Evolutionary conservation across 139 green algal species (phyloP).

Genomic region (Penium margaritaceum): DNA sequence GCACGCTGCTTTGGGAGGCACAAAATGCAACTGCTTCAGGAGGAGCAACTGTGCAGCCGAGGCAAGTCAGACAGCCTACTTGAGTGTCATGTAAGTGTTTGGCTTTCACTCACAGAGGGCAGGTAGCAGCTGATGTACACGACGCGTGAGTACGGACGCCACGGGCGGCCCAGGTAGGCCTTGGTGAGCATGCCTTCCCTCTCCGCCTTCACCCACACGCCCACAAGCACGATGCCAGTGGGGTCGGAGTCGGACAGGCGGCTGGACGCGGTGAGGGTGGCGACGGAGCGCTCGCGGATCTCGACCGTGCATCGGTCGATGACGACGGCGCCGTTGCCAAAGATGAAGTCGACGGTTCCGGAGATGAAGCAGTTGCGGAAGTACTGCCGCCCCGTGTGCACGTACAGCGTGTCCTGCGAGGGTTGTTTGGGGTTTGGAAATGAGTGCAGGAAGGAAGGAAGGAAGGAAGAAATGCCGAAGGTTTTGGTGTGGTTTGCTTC

Average conservation of each 20-base stretch:
- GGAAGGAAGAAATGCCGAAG: no score
- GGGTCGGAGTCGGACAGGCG: background rate
- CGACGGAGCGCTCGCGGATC: background rate
- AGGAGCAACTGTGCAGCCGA: no score
- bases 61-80: no score
- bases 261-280: background rate
- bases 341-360: conserved; percentile 23
- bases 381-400: conserved; percentile 10
- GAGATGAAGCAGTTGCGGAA: conserved; percentile 12
- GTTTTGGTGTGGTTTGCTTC: no score
- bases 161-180: conserved; percentile 1
- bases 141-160: background rate
- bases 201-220: background rate
- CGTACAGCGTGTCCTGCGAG: background rate
- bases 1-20: no score
- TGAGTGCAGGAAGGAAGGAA: no score
- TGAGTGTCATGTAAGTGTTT: no score
- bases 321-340: background rate
- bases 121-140: background rate
- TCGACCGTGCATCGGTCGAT: background rate
- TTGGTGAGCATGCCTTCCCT: background rate
- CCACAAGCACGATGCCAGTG: background rate
- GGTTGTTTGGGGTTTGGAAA: no score
- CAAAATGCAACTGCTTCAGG: no score
- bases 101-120: no score